These are phyloP conservation scores for Cornus suecica DNA, from an alignment of 148 eudicot genomes.

Conservation along the genomic window DNA sequence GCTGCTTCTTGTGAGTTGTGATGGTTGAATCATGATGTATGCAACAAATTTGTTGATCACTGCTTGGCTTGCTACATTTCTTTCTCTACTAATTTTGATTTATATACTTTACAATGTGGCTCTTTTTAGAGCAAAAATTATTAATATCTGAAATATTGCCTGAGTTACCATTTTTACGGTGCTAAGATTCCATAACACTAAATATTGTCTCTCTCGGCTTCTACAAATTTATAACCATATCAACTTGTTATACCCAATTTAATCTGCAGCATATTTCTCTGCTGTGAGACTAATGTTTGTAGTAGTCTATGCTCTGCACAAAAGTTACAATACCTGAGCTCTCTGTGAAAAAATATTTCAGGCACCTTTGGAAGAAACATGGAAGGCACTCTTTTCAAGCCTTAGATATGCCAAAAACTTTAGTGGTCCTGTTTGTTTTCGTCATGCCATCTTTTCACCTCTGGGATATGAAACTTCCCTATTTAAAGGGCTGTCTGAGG, in stretches of 20 bases:
- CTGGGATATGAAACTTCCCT: slow-evolving; percentile 90
- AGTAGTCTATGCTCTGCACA: not conserved
- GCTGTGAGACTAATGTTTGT: no score
- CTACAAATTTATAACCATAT: not conserved
- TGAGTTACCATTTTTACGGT: not conserved
- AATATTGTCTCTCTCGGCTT: not conserved
- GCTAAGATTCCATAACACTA: not conserved
- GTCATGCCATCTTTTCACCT: slow-evolving; percentile 78
- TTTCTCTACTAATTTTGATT: not conserved
- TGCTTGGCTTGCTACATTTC: not conserved
- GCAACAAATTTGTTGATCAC: not conserved
- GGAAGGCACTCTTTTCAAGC: slow-evolving; percentile 82
- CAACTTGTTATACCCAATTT: not conserved
- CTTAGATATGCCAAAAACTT: slow-evolving; percentile 80
- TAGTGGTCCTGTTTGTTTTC: slow-evolving; percentile 79
- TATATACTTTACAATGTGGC: not conserved
- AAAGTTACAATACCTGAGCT: not conserved
- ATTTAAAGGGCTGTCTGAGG: slow-evolving; percentile 71
- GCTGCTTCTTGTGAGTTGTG: not conserved
- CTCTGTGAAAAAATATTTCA: slow-evolving; percentile 26
- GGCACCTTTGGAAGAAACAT: slow-evolving; percentile 92
- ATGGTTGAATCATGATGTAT: not conserved
- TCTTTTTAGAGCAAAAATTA: not conserved
- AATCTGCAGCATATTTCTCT: not conserved
- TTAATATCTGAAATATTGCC: not conserved